phyloP scores from a whole-genome alignment of 805 yeast genomes.

The Saccharomyces jurei region DNA sequence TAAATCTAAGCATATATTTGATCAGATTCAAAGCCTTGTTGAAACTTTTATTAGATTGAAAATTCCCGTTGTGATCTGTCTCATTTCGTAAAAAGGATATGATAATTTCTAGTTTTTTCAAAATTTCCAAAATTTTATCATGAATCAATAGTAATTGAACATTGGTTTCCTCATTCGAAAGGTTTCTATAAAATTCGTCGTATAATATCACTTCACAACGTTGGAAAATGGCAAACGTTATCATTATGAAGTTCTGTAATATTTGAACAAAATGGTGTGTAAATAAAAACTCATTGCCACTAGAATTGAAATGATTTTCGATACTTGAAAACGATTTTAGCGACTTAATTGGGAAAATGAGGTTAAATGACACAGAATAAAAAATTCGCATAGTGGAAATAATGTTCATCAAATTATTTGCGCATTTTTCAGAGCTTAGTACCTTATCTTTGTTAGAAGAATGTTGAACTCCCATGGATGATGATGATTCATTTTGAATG shows the following conservation, averaged over 20 bases:
- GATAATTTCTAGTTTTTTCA: not conserved
- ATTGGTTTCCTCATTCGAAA: not conserved
- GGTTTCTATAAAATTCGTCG: not conserved
- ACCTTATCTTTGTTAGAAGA: not conserved
- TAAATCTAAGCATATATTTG: not conserved
- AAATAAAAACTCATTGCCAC: not conserved
- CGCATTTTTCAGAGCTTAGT: not conserved
- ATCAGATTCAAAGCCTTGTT: not conserved
- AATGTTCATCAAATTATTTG: not conserved
- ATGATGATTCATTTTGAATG: not conserved
- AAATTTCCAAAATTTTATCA: not conserved
- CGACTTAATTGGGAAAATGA: not conserved
- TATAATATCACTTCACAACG: not conserved
- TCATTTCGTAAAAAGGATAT: not conserved
- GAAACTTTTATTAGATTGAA: not conserved
- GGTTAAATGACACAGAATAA: not conserved
- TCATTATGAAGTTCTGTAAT: not conserved
- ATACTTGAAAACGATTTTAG: not conserved
- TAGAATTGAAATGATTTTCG: not conserved
- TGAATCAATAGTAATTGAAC: not conserved
- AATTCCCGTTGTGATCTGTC: not conserved
- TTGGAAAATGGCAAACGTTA: not conserved
- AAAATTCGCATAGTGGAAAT: not conserved
- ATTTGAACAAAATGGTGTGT: not conserved
- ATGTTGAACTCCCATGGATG: not conserved